These are phyloP conservation scores for Mycena latifolia DNA, from an alignment of 768 basidiomycete genomes.

Conservation along the genomic window DNA sequence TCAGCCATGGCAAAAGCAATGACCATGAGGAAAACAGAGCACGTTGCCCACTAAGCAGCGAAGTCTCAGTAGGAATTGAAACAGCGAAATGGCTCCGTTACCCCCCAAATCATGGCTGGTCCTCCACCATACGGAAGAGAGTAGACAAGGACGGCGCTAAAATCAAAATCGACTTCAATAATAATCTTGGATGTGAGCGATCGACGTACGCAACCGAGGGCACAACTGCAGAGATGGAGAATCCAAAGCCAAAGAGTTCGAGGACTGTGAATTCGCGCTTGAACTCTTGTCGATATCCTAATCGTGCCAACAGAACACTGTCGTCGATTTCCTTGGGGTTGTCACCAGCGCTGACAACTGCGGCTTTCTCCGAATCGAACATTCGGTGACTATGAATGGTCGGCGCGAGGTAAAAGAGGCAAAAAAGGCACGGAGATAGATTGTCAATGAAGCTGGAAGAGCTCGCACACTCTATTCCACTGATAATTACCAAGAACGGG, in stretches of 20 bases:
- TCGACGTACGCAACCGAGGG: slow-evolving; percentile 36
- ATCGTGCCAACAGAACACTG: slow-evolving; percentile 48
- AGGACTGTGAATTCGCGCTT: slow-evolving; percentile 46
- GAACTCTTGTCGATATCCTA: slow-evolving; percentile 60
- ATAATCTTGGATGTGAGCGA: neutral
- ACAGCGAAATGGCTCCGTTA: slow-evolving; percentile 49
- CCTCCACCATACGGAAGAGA: slow-evolving; percentile 77
- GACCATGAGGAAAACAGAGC: slow-evolving; percentile 69
- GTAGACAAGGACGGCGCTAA: slow-evolving; percentile 49
- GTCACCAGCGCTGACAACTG: no score
- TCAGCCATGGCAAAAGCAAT: slow-evolving; percentile 78
- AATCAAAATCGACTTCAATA: no score
- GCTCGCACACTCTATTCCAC: no score
- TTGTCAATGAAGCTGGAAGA: no score
- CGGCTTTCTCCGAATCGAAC: no score
- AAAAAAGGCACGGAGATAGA: no score
- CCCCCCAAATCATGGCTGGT: slow-evolving; percentile 81
- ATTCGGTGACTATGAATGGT: no score
- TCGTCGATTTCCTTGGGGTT: no score
- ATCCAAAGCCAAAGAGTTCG: slow-evolving; percentile 46
- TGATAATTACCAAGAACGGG: no score
- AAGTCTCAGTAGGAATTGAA: slow-evolving; percentile 18
- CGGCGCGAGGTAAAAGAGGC: no score
- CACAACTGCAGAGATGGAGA: slow-evolving; percentile 36
- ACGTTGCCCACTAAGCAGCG: slow-evolving; percentile 67